These are phyloP conservation scores for Onygenales sp. DNA, from an alignment of 2,329 filamentous ascomycete species.

Conservation along the genomic window DNA sequence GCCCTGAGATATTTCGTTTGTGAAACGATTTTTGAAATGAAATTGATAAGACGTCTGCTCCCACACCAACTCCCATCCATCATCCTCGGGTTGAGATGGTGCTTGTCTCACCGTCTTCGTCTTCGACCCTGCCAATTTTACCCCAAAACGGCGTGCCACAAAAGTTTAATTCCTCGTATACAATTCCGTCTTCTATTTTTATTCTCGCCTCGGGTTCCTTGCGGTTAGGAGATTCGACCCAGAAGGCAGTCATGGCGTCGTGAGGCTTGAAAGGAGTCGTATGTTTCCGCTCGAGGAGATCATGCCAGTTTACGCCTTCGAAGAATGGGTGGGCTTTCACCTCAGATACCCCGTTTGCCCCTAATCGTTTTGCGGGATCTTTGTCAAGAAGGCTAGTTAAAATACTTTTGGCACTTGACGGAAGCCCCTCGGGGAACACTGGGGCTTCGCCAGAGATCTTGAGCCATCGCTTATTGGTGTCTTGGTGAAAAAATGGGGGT, in stretches of 20 bases:
- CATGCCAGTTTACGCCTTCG: slow-evolving; percentile 3
- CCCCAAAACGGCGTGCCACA: not conserved
- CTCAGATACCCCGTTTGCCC: slow-evolving; percentile 4
- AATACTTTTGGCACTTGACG: slow-evolving; percentile 4
- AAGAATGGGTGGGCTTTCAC: slow-evolving; percentile 7
- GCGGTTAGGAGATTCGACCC: not conserved
- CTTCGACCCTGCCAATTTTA: not conserved
- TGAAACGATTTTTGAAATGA: slow-evolving; percentile 7
- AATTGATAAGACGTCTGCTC: slow-evolving; percentile 5
- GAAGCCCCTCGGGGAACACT: not conserved
- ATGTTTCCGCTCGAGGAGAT: slow-evolving; percentile 4
- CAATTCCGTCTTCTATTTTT: slow-evolving; percentile 3
- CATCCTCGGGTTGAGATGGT: not conserved
- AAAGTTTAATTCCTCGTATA: not conserved
- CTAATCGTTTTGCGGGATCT: slow-evolving; percentile 2
- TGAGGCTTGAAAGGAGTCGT: slow-evolving; percentile 5
- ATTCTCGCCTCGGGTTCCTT: not conserved
- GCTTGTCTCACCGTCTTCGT: not conserved
- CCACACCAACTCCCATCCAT: slow-evolving; percentile 9
- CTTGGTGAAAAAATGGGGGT: slow-evolving; percentile 5
- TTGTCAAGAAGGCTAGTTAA: slow-evolving; percentile 4
- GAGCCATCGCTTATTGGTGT: not conserved
- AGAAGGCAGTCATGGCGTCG: slow-evolving; percentile 3
- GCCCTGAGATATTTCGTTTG: slow-evolving; percentile 1
- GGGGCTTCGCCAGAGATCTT: not conserved